Base-by-base conservation (phyloP, 345 rosid species). In the Salix suchowensis region DNA sequence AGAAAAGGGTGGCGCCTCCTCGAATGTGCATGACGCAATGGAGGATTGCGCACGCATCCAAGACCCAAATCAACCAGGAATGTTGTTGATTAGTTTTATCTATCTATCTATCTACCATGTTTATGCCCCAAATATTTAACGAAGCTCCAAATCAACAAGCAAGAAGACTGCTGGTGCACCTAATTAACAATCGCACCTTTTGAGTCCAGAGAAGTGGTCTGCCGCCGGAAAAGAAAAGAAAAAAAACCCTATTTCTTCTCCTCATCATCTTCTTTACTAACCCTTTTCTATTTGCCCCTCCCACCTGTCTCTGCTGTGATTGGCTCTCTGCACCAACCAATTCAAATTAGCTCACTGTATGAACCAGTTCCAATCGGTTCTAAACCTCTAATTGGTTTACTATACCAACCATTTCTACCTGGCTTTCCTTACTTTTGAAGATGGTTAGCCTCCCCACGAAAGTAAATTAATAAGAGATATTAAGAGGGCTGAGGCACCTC, bases 231-330 rank as follows among this genome's bases (percentile, higher is more conserved):
- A 54, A 19, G 61, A 46, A 55, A 54, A 19, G 10, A 87, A 88
- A 0, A 88, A 88, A 74, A 90, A 91, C 2, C 91, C 93, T 30
- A 90, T 81, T 75, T 86, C 75, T 75, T 86, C 73, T 79, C 83
- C 76, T 37, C 79, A 23, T 13, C 44, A 42, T 4, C 39, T 39
- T 7, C 28, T n/a, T 3, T 7, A 62, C 26, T 26, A 30, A 12
- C 37, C 68, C 39, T 65, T 36, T 30, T 65, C 68, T 8, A 65
- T 6, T 65, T 32, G 14, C 62, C 62, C 28, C 23, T 58, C 62
- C 14, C 62, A 10, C 28, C 24, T 23, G 62, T n/a, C 28, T 0
- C 10, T 58, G 62, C 10, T n/a, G 28, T 4, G 62, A 58, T 9
- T n/a, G 21, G 21, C 68, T 30, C 68, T 30, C 68, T 65, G 10